Conservation (phyloP, 2,329 filamentous ascomycete species). For the Incumbomyces delicatus region DNA sequence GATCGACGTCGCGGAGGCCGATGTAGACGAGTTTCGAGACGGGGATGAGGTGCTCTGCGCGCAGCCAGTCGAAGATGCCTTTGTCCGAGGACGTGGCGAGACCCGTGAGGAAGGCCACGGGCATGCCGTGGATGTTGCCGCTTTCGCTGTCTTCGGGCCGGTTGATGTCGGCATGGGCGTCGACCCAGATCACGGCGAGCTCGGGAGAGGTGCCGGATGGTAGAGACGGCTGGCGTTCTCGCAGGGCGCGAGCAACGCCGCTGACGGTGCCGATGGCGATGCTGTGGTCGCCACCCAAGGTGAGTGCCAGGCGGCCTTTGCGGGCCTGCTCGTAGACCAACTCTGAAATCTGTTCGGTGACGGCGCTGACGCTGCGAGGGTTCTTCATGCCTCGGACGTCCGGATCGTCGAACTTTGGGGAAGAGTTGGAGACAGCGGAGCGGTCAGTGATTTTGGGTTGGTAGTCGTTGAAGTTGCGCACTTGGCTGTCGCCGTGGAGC, state of each 20-base stretch:
- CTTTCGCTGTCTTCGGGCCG: slow-evolving; percentile 80
- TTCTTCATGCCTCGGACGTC: slow-evolving; percentile 84
- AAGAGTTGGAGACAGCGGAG: slow-evolving; percentile 76
- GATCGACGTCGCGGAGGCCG: slow-evolving; percentile 82
- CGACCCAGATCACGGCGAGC: slow-evolving; percentile 95
- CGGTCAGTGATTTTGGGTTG: slow-evolving; percentile 52
- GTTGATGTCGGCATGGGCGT: slow-evolving; percentile 97
- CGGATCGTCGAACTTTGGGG: slow-evolving; percentile 35
- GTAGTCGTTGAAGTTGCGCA: slow-evolving; percentile 74
- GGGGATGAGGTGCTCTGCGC: slow-evolving; percentile 50
- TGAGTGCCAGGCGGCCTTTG: slow-evolving; percentile 77
- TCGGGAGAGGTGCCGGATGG: slow-evolving; percentile 49
- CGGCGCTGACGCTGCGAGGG: slow-evolving; percentile 72
- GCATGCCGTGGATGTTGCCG: slow-evolving; percentile 98
- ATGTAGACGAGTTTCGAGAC: slow-evolving; percentile 91
- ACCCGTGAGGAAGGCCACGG: slow-evolving; percentile 81
- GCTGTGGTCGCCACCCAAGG: slow-evolving; percentile 89
- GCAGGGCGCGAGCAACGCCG: slow-evolving; percentile 74
- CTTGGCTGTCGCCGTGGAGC: slow-evolving; percentile 69
- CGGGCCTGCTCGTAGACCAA: slow-evolving; percentile 83
- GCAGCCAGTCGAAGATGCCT: slow-evolving; percentile 84
- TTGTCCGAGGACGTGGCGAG: slow-evolving; percentile 65
- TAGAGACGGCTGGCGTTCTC: slow-evolving; percentile 54
- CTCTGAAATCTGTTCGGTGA: slow-evolving; percentile 66
- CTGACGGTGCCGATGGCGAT: slow-evolving; percentile 92